These are phyloP conservation scores for Madurella fahalii DNA, from an alignment of 2,329 filamentous ascomycete species.

Conservation along the genomic window DNA sequence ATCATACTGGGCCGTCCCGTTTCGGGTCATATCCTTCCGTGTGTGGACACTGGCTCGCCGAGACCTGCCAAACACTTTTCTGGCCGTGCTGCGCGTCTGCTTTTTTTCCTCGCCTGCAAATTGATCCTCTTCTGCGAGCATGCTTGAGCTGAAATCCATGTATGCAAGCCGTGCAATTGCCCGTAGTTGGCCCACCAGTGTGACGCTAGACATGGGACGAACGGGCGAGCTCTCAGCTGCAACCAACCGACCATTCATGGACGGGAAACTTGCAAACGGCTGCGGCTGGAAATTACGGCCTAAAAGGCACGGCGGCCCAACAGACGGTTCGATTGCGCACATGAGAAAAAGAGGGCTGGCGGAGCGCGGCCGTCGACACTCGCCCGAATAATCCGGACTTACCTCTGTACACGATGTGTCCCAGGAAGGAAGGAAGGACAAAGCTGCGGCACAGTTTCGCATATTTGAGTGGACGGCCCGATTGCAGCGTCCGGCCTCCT, in stretches of 20 bases:
- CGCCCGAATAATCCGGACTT: too few species aligned
- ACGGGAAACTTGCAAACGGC: not conserved
- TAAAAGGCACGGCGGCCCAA: too few species aligned
- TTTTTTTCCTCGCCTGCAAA: too few species aligned
- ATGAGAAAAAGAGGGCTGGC: too few species aligned
- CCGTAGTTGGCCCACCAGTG: not conserved
- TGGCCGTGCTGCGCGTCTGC: too few species aligned
- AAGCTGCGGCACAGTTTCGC: not conserved
- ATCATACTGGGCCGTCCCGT: too few species aligned
- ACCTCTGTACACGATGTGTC: too few species aligned
- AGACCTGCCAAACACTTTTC: not conserved
- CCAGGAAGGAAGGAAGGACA: not conserved
- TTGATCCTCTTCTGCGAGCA: too few species aligned
- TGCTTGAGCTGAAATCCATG: not conserved
- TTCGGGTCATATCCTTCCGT: too few species aligned
- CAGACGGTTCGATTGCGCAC: too few species aligned
- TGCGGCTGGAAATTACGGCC: not conserved
- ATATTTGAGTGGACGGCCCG: constrained; percentile 1
- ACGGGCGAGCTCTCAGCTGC: not conserved
- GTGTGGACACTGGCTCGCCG: not conserved
- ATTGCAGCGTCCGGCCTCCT: not conserved
- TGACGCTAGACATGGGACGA: not conserved
- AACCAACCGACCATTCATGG: not conserved
- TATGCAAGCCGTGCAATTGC: not conserved
- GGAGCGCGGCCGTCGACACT: too few species aligned